Evolutionary conservation across 2,329 filamentous ascomycete genomes (phyloP), one percentile per base, ranked within the genome.

Genomic region (Curvularia verruculosa): DNA sequence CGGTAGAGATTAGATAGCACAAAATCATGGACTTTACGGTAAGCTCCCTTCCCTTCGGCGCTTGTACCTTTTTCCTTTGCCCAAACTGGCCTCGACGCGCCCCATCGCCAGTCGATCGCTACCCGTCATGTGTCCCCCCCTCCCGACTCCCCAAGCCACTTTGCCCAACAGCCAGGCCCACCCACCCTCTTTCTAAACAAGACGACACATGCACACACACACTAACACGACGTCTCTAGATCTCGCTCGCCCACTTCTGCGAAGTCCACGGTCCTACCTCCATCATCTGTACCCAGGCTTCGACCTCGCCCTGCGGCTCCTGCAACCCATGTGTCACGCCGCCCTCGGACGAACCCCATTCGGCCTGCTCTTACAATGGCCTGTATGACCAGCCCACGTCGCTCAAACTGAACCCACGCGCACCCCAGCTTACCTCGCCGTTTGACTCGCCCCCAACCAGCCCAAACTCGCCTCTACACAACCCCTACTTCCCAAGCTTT

Each of bases 221-320:
- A 12, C 49, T 50, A 58, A 56, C 28, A 43, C 52, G 54, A 52
- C 56, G 36, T 59, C 69, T 23, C 34, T 67, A 86, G 84, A 81
- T 86, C 70, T 85, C 84, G 67, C 80, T 86, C 62, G 85, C 84
- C 63, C 84, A 86, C 76, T 86, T 86, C 73, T 86, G 84, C 75
- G 84, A 86, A 77, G 78, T 84, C 73, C 83, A 86, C 80, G 84
- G 84, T 71, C 84, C 84, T 18, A 86, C 84, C 50, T 85, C 83
- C 54, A 85, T 86, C 72, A 83, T 86, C 63, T 86, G 84, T 74
- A 86, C 84, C 56, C 84, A 86, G 71, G 81, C 84, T 61, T 77
- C 83, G 47, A 83, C 83, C 13, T 78, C 83, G 55, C 77, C 82
- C 54, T 86, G 84, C 68, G 72, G 76, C 45, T 80, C 83, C 67